A percentile compares a stretch with the other conserved stretches of the same genome.
phyloP scores from a whole-genome alignment of 257 asterid species.

The Cinchona pubescens region DNA sequence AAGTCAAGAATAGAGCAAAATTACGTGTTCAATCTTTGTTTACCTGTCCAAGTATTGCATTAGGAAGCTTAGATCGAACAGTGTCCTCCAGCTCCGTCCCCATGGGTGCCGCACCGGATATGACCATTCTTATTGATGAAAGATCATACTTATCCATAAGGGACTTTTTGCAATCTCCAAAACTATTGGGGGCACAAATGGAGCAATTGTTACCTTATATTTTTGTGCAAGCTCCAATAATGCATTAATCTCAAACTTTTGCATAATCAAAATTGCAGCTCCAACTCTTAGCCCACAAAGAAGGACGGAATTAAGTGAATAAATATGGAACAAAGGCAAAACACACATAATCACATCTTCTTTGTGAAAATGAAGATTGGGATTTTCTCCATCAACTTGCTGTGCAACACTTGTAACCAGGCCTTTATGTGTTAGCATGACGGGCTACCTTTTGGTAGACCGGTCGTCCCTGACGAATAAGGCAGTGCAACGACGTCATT shows the following conservation, averaged over 20 bases:
- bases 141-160: constrained; percentile 25
- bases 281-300: constrained; percentile 41
- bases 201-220: constrained; percentile 38
- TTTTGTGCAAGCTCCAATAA: constrained; percentile 29
- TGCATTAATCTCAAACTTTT: constrained; percentile 32
- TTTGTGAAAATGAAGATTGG: constrained; percentile 29
- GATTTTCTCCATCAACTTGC: constrained; percentile 43
- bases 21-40: neutral
- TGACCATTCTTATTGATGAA: constrained; percentile 33
- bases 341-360: constrained; percentile 40
- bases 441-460: constrained; percentile 41
- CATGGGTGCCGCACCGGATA: constrained; percentile 45
- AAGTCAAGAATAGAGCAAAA: too few relatives aligned
- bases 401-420: constrained; percentile 36
- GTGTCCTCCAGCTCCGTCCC: constrained; percentile 42
- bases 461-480: constrained; percentile 40
- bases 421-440: constrained; percentile 39
- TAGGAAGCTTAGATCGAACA: constrained; percentile 37
- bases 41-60: constrained; percentile 44
- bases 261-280: constrained; percentile 36
- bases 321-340: constrained; percentile 40
- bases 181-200: constrained; percentile 39
- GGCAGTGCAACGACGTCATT: constrained; percentile 31
- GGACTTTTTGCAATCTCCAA: constrained; percentile 38
- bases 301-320: constrained; percentile 28